Evolutionary conservation across 192 early-diverging fungal genomes (phyloP).

Genomic region (Haplosporangium gracile): DNA sequence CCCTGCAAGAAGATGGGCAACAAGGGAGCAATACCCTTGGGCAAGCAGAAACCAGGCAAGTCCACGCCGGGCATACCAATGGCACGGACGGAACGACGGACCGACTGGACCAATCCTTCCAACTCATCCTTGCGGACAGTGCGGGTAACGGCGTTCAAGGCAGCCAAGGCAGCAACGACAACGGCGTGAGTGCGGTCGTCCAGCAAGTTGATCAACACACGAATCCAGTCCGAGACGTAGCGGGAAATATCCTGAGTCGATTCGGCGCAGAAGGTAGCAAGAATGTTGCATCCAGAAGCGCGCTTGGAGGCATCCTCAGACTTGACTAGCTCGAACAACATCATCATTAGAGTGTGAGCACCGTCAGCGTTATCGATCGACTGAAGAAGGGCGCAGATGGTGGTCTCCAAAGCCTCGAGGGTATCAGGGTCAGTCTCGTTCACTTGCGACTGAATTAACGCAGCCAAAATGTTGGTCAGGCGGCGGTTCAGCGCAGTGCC

Average conservation of each 20-base stretch:
- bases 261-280: conserved; percentile 75
- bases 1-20: conserved; percentile 95
- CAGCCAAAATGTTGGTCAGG: conserved; percentile 82
- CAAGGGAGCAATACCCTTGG: conserved; percentile 93
- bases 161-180: conserved; percentile 81
- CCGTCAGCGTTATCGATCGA: conserved; percentile 89
- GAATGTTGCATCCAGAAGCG: conserved; percentile 70
- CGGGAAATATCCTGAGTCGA: conserved; percentile 69
- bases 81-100: conserved; percentile 75
- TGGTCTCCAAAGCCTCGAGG: conserved; percentile 76
- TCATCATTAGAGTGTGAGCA: conserved; percentile 80
- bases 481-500: conserved; percentile 88
- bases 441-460: conserved; percentile 85
- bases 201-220: conserved; percentile 80
- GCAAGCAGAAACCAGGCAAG: conserved; percentile 89
- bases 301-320: conserved; percentile 66
- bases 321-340: conserved; percentile 81
- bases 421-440: conserved; percentile 73
- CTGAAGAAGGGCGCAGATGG: conserved; percentile 77
- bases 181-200: conserved; percentile 68
- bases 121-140: conserved; percentile 90
- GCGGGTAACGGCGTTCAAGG: conserved; percentile 85
- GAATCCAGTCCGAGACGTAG: conserved; percentile 88
- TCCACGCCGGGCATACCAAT: conserved; percentile 66
- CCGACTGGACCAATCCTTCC: conserved; percentile 80